Conservation (phyloP, 257 asterid species). For the Nyctanthes arbortristis region DNA sequence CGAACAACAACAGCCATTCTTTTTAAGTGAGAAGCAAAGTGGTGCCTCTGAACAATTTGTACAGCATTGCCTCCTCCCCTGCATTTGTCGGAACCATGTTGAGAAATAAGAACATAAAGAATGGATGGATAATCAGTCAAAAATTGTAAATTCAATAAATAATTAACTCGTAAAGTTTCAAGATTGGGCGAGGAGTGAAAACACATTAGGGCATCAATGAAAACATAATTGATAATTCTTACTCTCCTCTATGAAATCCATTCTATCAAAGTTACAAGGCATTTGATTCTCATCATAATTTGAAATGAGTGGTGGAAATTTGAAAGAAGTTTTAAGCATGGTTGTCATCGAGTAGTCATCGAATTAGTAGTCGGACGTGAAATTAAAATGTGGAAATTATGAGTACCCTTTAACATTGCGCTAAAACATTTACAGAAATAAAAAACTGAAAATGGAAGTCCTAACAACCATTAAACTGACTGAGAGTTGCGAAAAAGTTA, state of each 20-base stretch:
- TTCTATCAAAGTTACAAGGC: too few species aligned
- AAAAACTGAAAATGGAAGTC: not conserved
- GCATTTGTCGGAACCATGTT: conserved; percentile 33
- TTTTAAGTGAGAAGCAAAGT: conserved; percentile 90
- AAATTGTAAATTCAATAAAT: not conserved
- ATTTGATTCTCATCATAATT: not conserved
- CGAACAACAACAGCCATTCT: conserved; percentile 98
- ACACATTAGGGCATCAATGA: not conserved
- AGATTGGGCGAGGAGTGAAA: not conserved
- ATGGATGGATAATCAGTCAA: too few species aligned
- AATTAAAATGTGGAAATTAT: too few species aligned
- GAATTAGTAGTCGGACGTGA: not conserved
- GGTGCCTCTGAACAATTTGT: conserved; percentile 94
- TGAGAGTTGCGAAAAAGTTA: not conserved
- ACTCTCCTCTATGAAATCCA: not conserved
- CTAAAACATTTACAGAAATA: not conserved
- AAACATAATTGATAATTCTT: not conserved
- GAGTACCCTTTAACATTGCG: too few species aligned
- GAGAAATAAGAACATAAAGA: conserved; percentile 21
- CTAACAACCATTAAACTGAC: not conserved
- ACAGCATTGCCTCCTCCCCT: conserved; percentile 83
- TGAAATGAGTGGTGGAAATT: too few species aligned
- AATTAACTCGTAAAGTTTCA: conserved; percentile 9
- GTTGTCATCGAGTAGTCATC: not conserved
- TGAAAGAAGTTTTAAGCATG: too few species aligned